Base-by-base conservation (phyloP, 2,329 filamentous ascomycete genomes). In the Fusarium goolgardi region DNA sequence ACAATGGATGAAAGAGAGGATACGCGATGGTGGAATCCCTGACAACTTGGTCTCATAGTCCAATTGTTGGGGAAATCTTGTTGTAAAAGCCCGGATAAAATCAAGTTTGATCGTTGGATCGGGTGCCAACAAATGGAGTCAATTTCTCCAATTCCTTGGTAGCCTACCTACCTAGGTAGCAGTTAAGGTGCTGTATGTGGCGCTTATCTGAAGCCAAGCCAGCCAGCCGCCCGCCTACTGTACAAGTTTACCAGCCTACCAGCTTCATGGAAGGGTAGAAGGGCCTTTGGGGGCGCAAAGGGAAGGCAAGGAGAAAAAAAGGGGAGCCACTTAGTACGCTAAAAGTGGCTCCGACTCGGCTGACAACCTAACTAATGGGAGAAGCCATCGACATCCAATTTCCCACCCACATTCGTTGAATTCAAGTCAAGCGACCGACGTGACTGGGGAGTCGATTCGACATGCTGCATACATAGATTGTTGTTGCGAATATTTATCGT, bases 341-440 rank as follows among this genome's bases (percentile, higher is more conserved):
- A 66, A 70, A 62, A 70, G 59, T 73, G 67, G 71, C 56, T 55
- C 62, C 63, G 57, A 63, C 65, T 71, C 67, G 66, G 71, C 66
- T 64, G 59, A 67, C 58, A 46, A 35, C 54, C 51, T 46, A 45
- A 55, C 51, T 46, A 45, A 55, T 65, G 54, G 61, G 56, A 73
- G 69, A 71, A 65, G 66, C 69, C 72, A 73, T 74, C 67, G 59
- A 74, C 69, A 68, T 65, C 65, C 63, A 73, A 74, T 74, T 71
- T 73, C 71, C 71, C 68, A 47, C 55, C 59, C 54, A 64, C 67
- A 68, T 69, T 69, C 49, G 57, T 59, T 62, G 69, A 59, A 58
- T 70, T 61, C 59, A 70, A 51, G 47, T 35, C 47, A 29, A 51
- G 23, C 34, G 47, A 40, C 34, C 34, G 59, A 57, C 59, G 52